Evolutionary conservation across 768 basidiomycete species (phyloP).

Genomic region (Podaxis sp.): DNA sequence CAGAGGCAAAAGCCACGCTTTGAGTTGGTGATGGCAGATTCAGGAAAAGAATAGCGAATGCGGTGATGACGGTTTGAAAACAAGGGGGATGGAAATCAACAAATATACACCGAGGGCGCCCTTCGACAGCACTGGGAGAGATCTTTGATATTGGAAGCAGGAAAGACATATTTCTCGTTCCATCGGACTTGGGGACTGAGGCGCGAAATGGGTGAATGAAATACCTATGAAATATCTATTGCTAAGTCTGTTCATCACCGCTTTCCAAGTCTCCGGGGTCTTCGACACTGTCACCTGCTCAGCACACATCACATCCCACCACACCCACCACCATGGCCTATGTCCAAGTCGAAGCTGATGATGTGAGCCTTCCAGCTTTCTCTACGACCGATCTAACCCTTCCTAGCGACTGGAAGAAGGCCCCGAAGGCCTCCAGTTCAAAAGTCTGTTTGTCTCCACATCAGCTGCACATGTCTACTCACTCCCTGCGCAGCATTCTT

Average conservation of each 20-base stretch:
- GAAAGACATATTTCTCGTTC: neutral
- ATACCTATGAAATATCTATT: neutral
- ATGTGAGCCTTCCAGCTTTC: conserved; percentile 36
- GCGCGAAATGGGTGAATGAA: neutral
- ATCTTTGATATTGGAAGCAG: neutral
- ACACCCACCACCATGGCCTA: conserved; percentile 51
- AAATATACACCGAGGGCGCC: neutral
- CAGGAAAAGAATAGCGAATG: neutral
- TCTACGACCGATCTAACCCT: neutral
- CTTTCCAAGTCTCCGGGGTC: neutral
- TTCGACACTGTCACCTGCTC: neutral
- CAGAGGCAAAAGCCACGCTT: neutral
- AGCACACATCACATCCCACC: neutral
- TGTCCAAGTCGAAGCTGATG: conserved; percentile 67
- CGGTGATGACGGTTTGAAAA: neutral
- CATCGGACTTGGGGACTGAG: neutral
- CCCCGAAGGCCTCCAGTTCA: conserved; percentile 67
- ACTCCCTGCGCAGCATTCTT: conserved; percentile 46
- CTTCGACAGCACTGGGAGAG: neutral
- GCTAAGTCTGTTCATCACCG: neutral
- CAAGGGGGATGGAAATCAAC: neutral
- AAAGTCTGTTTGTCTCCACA: conserved; percentile 37
- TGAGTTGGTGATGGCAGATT: neutral
- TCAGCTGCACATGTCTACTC: neutral
- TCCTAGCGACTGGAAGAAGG: conserved; percentile 52